Base-by-base conservation (phyloP, 2,329 filamentous ascomycete species). In the Byssochlamys sp. region DNA sequence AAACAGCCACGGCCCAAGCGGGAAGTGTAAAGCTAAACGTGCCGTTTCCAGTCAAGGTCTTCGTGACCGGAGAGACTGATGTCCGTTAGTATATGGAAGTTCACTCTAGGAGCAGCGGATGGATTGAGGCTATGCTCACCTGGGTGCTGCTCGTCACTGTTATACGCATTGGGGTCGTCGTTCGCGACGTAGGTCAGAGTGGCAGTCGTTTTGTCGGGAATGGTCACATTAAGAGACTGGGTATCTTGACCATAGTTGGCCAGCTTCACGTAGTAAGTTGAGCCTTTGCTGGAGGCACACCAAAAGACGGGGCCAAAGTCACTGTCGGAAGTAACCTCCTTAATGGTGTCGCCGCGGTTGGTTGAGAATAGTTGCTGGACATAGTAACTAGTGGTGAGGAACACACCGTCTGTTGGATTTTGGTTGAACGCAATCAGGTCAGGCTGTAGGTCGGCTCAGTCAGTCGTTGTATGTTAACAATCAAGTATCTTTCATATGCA, bases 281-380 rank as follows among this genome's bases (percentile, higher is more conserved):
- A 61, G 6, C 62, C 52, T 6, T 56, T 63, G 26, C 59, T 66
- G 14, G 67, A 66, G 1, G 69, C 68, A 0, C 67, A 67, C 71
- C 72, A 73, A 57, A 71, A 74, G 11, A 74, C 35, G 1, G 69
- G 69, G 0, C 69, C 68, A 51, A 71, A 71, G 3, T 54, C 60
- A 0, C 61, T 27, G 0, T 65, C 62, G 2, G 69, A 63, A 2
- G 57, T 64, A 2, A 66, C 62, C 4, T 63, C 58, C 25, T 64
- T 62, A 31, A 66, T 65, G 6, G 65, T 65, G 14, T 59, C 57
- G 3, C 68, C 67, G 0, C 63, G 63, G 57, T 65, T 63, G 11
- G 48, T 51, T 4, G 66, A 65, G 59, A 70, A 68, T 55, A 70
- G 60, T 28, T 67, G 61, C 53, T 69, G 65, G 33, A 67, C 63